Evolutionary conservation across 768 basidiomycete species (phyloP).

Genomic region (Boletellus ananiceps): DNA sequence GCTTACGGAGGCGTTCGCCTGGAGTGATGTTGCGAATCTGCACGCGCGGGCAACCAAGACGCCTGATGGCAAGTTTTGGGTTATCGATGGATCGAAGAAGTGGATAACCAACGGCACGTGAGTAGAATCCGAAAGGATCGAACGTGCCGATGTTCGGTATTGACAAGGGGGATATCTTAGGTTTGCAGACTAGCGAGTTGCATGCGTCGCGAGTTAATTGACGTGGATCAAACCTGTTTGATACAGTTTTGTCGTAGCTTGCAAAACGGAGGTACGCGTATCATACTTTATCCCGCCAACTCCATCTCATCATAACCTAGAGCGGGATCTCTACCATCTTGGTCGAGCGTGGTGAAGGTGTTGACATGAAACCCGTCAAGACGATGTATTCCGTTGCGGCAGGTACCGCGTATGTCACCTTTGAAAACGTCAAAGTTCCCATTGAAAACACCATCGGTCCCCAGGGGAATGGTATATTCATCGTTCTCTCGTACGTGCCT

Average conservation of each 20-base stretch:
- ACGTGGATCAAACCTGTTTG: not conserved
- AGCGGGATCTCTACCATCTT: not conserved
- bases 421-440: not conserved
- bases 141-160: not conserved
- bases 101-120: slow-evolving; percentile 79
- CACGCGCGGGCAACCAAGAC: slow-evolving; percentile 74
- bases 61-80: slow-evolving; percentile 79
- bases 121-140: slow-evolving; percentile 11
- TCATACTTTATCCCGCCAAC: not conserved
- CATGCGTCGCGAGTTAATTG: not conserved
- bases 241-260: not conserved
- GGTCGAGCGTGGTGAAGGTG: not conserved
- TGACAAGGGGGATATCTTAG: not conserved
- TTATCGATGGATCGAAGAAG: slow-evolving; percentile 81
- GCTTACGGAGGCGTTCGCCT: not conserved
- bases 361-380: not conserved
- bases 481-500: not conserved
- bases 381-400: not conserved
- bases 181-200: not conserved
- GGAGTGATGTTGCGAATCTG: slow-evolving; percentile 74
- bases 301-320: not conserved
- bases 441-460: not conserved
- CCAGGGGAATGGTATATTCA: not conserved
- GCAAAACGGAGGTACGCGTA: not conserved
- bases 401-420: not conserved